Evolutionary conservation across 345 rosid species (phyloP), one percentile per base, ranked within the genome.

Genomic region (Corchorus capsularis): DNA sequence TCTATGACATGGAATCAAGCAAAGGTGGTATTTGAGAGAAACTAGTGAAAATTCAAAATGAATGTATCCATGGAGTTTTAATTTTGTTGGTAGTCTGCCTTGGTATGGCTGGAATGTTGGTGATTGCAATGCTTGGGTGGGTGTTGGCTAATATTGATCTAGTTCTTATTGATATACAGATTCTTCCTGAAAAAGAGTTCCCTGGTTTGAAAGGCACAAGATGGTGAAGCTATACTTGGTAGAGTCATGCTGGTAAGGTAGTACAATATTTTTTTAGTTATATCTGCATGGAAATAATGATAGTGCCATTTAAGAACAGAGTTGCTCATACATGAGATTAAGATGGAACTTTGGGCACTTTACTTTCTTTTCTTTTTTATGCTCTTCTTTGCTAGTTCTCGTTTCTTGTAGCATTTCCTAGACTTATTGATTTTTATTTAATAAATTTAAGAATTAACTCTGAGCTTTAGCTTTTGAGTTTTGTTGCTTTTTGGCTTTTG

Each of bases 161-260:
- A 20, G 64, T 75, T 75, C 32, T 39, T 14, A 22, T 43, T 13
- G 43, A 22, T 15, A 8, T 45, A 65, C 19, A 45, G 70, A 39
- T 49, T 27, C 55, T 65, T 46, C 32, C 37, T 32, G 20, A 63
- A 65, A 75, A 65, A 75, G n/a, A 22, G 34, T 60, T 54, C 49
- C 11, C n/a, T 49, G 27, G 20, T 54, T 43, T 49, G 2, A 55
- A 22, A 66, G 61, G 27, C 19, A 11, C 27, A 75, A 63, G n/a
- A 32, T 37, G 5, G 43, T 7, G 43, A 17, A 75, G 27, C 32
- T 37, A n/a, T 20, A 63, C 27, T 49, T 3, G 62, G 13, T 63
- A 63, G 27, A 49, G 16, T 17, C 45, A 49, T 63, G 69, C 22
- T 73, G 19, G n/a, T 62, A 8, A 34, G 54, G 53, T n/a, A 0